Conservation (phyloP, 1,284 basidiomycete genomes). For the Apiotrichum laibachii region DNA sequence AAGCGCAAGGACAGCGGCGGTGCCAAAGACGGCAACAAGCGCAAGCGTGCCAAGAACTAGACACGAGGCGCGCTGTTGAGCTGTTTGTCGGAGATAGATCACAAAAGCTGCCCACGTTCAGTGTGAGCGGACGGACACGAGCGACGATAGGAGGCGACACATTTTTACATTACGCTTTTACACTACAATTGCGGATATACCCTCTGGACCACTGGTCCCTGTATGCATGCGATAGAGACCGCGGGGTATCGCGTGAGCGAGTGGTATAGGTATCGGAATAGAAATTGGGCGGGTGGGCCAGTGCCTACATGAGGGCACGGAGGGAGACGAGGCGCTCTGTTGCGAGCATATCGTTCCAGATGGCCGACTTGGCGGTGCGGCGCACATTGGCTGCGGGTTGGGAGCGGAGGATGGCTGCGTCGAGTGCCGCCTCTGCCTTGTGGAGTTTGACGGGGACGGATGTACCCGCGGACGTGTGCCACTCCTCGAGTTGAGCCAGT, state of each 20-base stretch:
- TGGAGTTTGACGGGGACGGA: constrained; percentile 8
- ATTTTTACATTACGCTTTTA: constrained; percentile 2
- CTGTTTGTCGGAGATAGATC: neutral
- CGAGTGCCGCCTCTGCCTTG: constrained; percentile 14
- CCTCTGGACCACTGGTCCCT: constrained; percentile 2
- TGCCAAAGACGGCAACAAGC: constrained; percentile 23
- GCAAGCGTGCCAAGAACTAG: constrained; percentile 25
- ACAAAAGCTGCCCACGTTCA: neutral
- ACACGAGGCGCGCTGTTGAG: neutral
- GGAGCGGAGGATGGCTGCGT: constrained; percentile 6
- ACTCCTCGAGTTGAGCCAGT: constrained; percentile 22
- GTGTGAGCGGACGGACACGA: too few relatives aligned
- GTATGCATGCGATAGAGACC: constrained; percentile 11
- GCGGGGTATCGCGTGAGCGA: neutral
- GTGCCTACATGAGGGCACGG: neutral
- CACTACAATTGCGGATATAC: constrained; percentile 7
- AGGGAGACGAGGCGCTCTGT: constrained; percentile 14
- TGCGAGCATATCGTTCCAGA: constrained; percentile 18
- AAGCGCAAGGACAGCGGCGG: constrained; percentile 22
- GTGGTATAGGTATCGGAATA: neutral
- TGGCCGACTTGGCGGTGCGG: neutral
- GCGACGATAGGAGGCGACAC: neutral
- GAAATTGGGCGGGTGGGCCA: neutral
- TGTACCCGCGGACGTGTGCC: constrained; percentile 4
- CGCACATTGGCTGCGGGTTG: constrained; percentile 9